Conservation (phyloP, 2,329 filamentous ascomycete species). For the Xylariaceae sp. region DNA sequence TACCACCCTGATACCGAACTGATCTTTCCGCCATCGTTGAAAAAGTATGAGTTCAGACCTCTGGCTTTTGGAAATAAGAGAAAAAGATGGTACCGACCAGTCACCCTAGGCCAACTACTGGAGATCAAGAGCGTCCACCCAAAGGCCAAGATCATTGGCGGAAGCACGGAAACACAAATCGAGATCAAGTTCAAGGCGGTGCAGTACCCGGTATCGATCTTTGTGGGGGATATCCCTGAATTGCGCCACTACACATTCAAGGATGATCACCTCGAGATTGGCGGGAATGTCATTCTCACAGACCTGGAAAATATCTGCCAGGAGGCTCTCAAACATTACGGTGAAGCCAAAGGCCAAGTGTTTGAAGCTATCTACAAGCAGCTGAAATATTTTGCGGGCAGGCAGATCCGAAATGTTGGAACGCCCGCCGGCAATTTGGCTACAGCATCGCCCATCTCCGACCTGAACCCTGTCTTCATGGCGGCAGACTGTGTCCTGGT, state of each 20-base stretch:
- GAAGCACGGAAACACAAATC: conserved; percentile 95
- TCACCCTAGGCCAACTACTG: conserved; percentile 79
- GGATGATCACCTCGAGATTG: conserved; percentile 81
- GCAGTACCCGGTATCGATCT: conserved; percentile 85
- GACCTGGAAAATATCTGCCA: conserved; percentile 84
- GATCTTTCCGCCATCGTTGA: conserved; percentile 85
- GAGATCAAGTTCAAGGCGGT: conserved; percentile 97
- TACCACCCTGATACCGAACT: conserved; percentile 92
- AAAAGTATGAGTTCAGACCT: conserved; percentile 76
- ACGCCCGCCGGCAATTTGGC: conserved; percentile 92
- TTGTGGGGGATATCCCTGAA: conserved; percentile 88
- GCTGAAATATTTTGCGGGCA: conserved; percentile 87
- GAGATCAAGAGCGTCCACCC: conserved; percentile 87
- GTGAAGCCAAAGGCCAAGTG: conserved; percentile 65
- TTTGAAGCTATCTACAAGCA: conserved; percentile 93
- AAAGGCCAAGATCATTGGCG: conserved; percentile 88
- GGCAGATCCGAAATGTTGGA: conserved; percentile 96
- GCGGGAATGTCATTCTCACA: conserved; percentile 87
- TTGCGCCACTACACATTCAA: conserved; percentile 76
- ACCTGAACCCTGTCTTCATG: conserved; percentile 91
- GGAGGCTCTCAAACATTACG: conserved; percentile 76
- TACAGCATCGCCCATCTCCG: conserved; percentile 93
- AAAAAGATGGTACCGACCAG: conserved; percentile 89
- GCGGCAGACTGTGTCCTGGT: conserved; percentile 78
- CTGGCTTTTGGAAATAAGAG: conserved; percentile 90